phyloP scores from a whole-genome alignment of 768 basidiomycete genomes.

The Coprinellus micaceus region DNA sequence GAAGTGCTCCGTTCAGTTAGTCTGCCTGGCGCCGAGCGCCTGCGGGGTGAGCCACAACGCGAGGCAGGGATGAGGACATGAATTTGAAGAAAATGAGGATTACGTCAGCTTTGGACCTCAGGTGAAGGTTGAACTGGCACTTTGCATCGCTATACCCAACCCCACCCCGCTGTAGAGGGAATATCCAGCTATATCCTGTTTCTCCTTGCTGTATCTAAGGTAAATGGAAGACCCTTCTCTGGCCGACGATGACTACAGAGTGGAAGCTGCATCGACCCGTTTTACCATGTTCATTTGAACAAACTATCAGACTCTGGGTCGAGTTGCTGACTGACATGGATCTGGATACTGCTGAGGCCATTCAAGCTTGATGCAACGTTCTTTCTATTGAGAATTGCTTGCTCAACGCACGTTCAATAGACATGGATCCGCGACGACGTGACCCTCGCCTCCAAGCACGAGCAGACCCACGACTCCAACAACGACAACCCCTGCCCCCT shows the following conservation, averaged over 20 bases:
- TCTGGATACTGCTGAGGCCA: constrained; percentile 91
- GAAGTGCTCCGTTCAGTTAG: too few relatives aligned
- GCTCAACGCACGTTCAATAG: constrained; percentile 6
- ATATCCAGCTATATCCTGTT: too few relatives aligned
- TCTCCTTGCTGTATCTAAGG: too few relatives aligned
- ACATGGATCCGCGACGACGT: constrained; percentile 79
- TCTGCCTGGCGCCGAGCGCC: too few relatives aligned
- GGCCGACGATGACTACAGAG: constrained; percentile 80
- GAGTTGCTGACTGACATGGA: constrained; percentile 71
- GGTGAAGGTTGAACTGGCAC: too few relatives aligned
- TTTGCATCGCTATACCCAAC: too few relatives aligned
- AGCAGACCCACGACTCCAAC: constrained; percentile 46
- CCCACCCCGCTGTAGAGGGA: too few relatives aligned
- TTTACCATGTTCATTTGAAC: constrained; percentile 17
- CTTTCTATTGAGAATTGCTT: background rate
- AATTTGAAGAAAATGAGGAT: too few relatives aligned
- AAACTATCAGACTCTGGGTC: constrained; percentile 45
- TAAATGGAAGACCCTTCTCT: background rate
- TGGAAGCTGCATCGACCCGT: constrained; percentile 82
- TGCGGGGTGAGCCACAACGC: too few relatives aligned
- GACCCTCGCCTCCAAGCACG: constrained; percentile 60
- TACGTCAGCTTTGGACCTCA: too few relatives aligned
- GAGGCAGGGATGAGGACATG: too few relatives aligned
- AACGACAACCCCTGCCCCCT: constrained; percentile 16
- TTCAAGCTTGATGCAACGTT: constrained; percentile 11